These are phyloP conservation scores for Yamadazyma conglobata DNA, from an alignment of 1,139 yeast species.

Conservation along the genomic window DNA sequence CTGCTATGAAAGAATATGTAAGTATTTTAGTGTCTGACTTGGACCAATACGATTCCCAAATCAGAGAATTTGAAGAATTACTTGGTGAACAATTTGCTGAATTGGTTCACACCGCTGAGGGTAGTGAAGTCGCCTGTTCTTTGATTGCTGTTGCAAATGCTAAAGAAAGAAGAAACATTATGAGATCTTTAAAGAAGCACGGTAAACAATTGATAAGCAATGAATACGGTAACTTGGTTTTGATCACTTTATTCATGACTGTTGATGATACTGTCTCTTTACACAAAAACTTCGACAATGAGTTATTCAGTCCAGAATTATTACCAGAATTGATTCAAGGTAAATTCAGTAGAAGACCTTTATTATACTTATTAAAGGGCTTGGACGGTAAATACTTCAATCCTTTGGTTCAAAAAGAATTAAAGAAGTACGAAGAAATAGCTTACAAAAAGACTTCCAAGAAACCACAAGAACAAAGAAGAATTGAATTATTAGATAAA, in stretches of 20 bases:
- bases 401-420: conserved; percentile 60
- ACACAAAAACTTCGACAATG: conserved; percentile 64
- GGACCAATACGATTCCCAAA: conserved; percentile 52
- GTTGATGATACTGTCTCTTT: conserved; percentile 92
- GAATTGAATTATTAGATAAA: conserved; percentile 60
- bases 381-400: conserved; percentile 80
- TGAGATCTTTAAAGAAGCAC: conserved; percentile 72
- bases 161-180: conserved; percentile 81
- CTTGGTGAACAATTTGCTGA: conserved; percentile 89
- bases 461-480: conserved; percentile 77
- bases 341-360: conserved; percentile 86
- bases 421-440: conserved; percentile 57
- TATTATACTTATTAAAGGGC: conserved; percentile 76
- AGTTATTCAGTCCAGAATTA: conserved; percentile 51
- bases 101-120: conserved; percentile 92
- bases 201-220: conserved; percentile 71
- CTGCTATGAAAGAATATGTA: conserved; percentile 89
- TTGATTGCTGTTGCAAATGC: conserved; percentile 83
- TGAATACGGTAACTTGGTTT: conserved; percentile 81
- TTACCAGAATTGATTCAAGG: conserved; percentile 61
- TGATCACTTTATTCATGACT: conserved; percentile 75
- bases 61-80: conserved; percentile 78
- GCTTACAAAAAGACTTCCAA: conserved; percentile 73
- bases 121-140: conserved; percentile 83
- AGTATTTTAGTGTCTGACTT: conserved; percentile 56